These are phyloP conservation scores for Populus alba DNA, from an alignment of 345 rosid genomes.

Conservation along the genomic window DNA sequence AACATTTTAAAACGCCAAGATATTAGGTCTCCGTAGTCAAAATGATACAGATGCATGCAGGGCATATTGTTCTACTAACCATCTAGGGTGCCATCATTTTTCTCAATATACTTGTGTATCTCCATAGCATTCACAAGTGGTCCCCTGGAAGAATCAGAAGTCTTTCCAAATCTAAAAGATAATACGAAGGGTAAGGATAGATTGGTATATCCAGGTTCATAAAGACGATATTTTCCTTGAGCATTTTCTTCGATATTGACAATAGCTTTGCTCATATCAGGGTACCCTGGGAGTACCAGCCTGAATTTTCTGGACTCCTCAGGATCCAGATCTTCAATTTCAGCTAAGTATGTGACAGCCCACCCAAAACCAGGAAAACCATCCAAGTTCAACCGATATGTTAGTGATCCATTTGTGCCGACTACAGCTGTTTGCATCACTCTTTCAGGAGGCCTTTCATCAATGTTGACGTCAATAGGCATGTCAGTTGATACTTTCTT, in stretches of 20 bases:
- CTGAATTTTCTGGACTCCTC: constrained; percentile 84
- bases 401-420: constrained; percentile 82
- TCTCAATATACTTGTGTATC: constrained; percentile 66
- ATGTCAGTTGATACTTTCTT: constrained; percentile 56
- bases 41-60: not conserved
- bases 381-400: constrained; percentile 83
- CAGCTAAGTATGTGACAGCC: constrained; percentile 87
- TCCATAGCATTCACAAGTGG: constrained; percentile 97
- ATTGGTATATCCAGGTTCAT: constrained; percentile 84
- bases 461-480: constrained; percentile 44
- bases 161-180: constrained; percentile 69
- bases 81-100: constrained; percentile 70
- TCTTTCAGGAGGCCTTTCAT: constrained; percentile 74
- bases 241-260: constrained; percentile 93
- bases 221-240: constrained; percentile 64
- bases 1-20: constrained; percentile 1
- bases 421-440: constrained; percentile 99
- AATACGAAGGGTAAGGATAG: constrained; percentile 78
- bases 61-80: constrained; percentile 44
- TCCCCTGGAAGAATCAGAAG: constrained; percentile 81
- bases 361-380: constrained; percentile 94
- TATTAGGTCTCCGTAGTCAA: not conserved
- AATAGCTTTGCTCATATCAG: constrained; percentile 70
- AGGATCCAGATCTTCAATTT: constrained; percentile 71
- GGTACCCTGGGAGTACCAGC: constrained; percentile 64